A percentile compares a stretch with the other conserved stretches of the same genome.
Conservation (phyloP, 78 protist genomes). For the Cavenderia fasciculata region DNA sequence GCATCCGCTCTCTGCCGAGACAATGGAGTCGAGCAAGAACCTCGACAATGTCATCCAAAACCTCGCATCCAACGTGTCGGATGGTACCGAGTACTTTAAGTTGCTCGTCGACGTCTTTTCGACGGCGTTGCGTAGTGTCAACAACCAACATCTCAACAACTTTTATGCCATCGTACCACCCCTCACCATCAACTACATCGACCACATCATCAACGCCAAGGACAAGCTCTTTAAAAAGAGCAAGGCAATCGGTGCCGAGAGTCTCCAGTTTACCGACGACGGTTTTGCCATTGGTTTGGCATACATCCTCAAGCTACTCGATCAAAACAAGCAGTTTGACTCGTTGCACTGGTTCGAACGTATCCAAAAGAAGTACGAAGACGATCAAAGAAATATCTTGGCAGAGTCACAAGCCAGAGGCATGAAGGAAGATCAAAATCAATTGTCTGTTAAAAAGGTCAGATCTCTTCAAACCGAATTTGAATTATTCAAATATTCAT, state of each 20-base stretch:
- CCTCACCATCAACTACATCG: constrained; percentile 90
- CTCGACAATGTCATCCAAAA: constrained; percentile 80
- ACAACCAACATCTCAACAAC: constrained; percentile 83
- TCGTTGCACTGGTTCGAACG: constrained; percentile 96
- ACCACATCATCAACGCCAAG: constrained; percentile 87
- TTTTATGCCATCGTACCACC: constrained; percentile 95
- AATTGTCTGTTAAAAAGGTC: constrained; percentile 69
- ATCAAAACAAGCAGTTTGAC: constrained; percentile 86
- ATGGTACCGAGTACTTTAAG: constrained; percentile 94
- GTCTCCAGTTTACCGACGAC: constrained; percentile 93
- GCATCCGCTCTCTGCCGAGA: constrained; percentile 56
- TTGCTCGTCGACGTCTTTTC: constrained; percentile 88
- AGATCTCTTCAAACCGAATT: constrained; percentile 67
- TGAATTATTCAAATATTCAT: constrained; percentile 82
- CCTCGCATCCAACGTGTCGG: constrained; percentile 85
- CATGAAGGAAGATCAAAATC: constrained; percentile 70
- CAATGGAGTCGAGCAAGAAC: constrained; percentile 50
- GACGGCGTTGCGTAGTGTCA: constrained; percentile 22
- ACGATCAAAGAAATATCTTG: background rate
- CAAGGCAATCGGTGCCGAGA: constrained; percentile 32
- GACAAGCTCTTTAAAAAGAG: constrained; percentile 83
- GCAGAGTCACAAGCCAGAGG: constrained; percentile 7
- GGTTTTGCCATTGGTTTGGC: constrained; percentile 98
- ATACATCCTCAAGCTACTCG: constrained; percentile 90
- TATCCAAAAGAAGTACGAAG: constrained; percentile 65